These are phyloP conservation scores for Agaricus sinodeliciosus DNA, from an alignment of 768 basidiomycete genomes.

Conservation along the genomic window DNA sequence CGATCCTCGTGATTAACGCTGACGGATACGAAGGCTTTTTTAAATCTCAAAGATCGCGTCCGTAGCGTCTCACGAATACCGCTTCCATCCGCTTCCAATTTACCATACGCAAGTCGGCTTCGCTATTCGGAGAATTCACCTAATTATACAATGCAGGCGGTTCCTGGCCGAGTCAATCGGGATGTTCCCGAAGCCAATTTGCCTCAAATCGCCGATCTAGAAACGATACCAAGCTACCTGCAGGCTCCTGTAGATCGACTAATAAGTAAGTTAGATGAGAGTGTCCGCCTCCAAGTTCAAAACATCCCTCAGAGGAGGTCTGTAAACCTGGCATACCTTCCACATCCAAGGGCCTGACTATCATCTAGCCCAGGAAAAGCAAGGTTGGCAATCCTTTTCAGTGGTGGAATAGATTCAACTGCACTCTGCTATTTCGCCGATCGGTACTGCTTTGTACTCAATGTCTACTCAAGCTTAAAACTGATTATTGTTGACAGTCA, in stretches of 20 bases:
- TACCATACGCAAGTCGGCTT: conserved; percentile 24
- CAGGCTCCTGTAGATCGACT: conserved; percentile 39
- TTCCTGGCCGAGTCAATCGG: conserved; percentile 38
- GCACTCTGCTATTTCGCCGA: conserved; percentile 77
- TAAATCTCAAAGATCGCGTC: neutral
- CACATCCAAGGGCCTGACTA: neutral
- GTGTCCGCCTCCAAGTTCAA: conserved; percentile 61
- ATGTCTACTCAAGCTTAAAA: conserved; percentile 1
- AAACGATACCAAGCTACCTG: conserved; percentile 38
- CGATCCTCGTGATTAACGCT: neutral
- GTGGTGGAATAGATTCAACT: conserved; percentile 93
- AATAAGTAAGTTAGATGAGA: conserved; percentile 50
- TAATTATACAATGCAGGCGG: conserved; percentile 28
- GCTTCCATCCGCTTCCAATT: neutral
- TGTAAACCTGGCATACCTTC: conserved; percentile 11
- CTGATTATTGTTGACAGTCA: conserved; percentile 40
- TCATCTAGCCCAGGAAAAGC: conserved; percentile 20
- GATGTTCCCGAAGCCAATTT: conserved; percentile 37
- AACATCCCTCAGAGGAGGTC: conserved; percentile 54
- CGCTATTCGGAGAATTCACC: neutral
- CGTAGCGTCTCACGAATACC: neutral
- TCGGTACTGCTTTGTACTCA: conserved; percentile 33
- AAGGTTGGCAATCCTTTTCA: conserved; percentile 83
- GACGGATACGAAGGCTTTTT: neutral
- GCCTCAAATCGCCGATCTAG: conserved; percentile 28